Evolutionary conservation across 1,284 basidiomycete species (phyloP).

Genomic region (Cerrena zonata): DNA sequence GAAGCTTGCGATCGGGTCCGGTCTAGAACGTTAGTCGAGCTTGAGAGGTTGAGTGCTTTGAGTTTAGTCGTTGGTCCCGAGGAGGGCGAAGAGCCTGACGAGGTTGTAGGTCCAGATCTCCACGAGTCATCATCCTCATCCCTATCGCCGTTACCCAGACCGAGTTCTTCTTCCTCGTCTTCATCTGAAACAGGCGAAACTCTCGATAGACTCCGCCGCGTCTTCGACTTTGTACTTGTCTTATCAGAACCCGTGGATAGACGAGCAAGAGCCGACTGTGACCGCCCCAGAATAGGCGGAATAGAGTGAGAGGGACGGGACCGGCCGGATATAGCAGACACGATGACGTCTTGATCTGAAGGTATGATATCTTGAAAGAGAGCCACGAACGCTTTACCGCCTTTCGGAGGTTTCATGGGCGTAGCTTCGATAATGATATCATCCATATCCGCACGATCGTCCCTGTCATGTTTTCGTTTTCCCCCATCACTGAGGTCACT

Average conservation of each 20-base stretch:
- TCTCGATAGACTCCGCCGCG: neutral
- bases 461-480: no score
- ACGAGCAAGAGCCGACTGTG: no score
- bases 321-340: no score
- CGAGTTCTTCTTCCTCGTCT: no score
- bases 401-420: conserved; percentile 54
- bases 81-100: no score
- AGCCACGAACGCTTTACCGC: conserved; percentile 54
- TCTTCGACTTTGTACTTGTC: neutral
- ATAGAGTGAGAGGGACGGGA: neutral
- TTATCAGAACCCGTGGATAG: neutral
- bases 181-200: neutral
- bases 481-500: conserved; percentile 23
- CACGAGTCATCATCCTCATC: conserved; percentile 3
- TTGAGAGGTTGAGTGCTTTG: conserved; percentile 1
- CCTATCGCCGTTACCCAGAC: no score
- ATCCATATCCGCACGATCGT: conserved; percentile 26
- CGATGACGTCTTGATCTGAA: conserved; percentile 9
- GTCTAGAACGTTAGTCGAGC: neutral
- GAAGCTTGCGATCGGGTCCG: no score
- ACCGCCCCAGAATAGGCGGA: no score
- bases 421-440: conserved; percentile 60
- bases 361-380: conserved; percentile 54
- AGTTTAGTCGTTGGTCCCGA: neutral
- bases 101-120: no score